Conservation (phyloP, 2,329 filamentous ascomycete genomes). For the Cladophialophora exuberans region DNA sequence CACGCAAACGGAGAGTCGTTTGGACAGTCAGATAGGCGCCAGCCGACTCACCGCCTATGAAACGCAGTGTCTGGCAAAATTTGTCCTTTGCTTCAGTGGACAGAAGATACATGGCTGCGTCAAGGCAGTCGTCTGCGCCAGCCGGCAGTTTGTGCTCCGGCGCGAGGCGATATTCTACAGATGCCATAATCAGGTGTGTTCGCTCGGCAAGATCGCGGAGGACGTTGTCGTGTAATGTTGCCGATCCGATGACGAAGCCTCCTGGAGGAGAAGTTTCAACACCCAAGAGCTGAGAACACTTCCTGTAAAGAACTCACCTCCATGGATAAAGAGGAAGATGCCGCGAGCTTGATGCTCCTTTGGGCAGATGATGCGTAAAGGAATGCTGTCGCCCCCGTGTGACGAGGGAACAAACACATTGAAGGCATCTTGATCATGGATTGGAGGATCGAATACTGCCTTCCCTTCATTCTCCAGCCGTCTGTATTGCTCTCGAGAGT, state of each 20-base stretch:
- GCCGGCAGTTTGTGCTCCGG: slow-evolving; percentile 6
- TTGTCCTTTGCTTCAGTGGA: background rate
- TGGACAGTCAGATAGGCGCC: background rate
- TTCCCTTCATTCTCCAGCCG: background rate
- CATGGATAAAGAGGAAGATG: background rate
- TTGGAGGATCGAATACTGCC: background rate
- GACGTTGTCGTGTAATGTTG: background rate
- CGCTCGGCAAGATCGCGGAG: background rate
- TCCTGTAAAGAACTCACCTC: background rate
- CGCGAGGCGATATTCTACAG: slow-evolving; percentile 14
- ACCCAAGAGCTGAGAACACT: too few species aligned
- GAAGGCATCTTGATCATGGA: background rate
- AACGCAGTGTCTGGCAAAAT: background rate
- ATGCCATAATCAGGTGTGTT: slow-evolving; percentile 4
- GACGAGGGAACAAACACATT: background rate
- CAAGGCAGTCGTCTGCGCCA: background rate
- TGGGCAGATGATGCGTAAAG: background rate
- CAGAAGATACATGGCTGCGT: background rate
- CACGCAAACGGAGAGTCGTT: background rate
- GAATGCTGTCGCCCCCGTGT: background rate
- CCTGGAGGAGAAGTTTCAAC: background rate
- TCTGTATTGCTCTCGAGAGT: background rate
- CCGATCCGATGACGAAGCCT: slow-evolving; percentile 1
- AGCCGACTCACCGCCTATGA: slow-evolving; percentile 7
- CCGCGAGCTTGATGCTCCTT: background rate